A percentile compares a stretch with the other conserved stretches of the same genome.
phyloP scores from a whole-genome alignment of 352 stramenopile genomes.

The Phytophthora kernoviae region DNA sequence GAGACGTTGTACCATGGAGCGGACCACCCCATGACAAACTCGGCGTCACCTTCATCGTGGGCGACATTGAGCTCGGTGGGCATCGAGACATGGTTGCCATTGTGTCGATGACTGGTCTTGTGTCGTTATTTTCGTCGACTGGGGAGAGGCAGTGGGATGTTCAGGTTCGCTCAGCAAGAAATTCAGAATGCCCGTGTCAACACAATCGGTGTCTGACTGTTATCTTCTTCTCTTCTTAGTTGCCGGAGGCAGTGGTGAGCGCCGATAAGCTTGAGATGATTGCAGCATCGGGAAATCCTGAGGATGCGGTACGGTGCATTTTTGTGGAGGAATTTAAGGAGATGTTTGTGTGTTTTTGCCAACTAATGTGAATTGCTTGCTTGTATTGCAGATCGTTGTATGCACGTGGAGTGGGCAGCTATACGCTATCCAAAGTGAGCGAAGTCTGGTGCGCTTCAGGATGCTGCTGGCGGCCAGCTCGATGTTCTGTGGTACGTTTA shows the following conservation, averaged over 20 bases:
- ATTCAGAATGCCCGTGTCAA: not conserved
- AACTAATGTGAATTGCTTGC: slow-evolving; percentile 1
- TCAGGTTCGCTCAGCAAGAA: slow-evolving; percentile 33
- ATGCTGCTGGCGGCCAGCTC: slow-evolving; percentile 60
- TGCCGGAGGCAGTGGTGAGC: slow-evolving; percentile 57
- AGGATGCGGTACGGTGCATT: slow-evolving; percentile 35
- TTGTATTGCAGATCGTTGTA: slow-evolving; percentile 50
- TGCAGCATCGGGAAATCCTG: slow-evolving; percentile 20
- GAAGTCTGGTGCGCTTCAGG: slow-evolving; percentile 58
- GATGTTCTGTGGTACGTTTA: slow-evolving; percentile 72
- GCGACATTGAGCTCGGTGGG: slow-evolving; percentile 33
- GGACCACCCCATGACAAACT: slow-evolving; percentile 26
- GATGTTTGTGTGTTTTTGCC: not conserved
- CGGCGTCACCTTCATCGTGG: slow-evolving; percentile 54
- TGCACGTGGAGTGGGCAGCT: slow-evolving; percentile 78
- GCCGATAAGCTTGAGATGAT: slow-evolving; percentile 55
- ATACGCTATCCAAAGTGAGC: slow-evolving; percentile 51
- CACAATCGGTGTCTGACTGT: slow-evolving; percentile 1
- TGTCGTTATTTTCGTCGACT: slow-evolving; percentile 43
- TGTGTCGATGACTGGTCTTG: slow-evolving; percentile 41
- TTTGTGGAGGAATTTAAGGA: not conserved
- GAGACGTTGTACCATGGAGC: slow-evolving; percentile 39
- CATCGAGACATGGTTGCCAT: slow-evolving; percentile 33
- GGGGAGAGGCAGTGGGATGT: slow-evolving; percentile 51
- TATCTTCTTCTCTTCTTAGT: slow-evolving; percentile 21